Evolutionary conservation across 73 alveolate genomes (phyloP).

Genomic region (Paramecium caudatum): DNA sequence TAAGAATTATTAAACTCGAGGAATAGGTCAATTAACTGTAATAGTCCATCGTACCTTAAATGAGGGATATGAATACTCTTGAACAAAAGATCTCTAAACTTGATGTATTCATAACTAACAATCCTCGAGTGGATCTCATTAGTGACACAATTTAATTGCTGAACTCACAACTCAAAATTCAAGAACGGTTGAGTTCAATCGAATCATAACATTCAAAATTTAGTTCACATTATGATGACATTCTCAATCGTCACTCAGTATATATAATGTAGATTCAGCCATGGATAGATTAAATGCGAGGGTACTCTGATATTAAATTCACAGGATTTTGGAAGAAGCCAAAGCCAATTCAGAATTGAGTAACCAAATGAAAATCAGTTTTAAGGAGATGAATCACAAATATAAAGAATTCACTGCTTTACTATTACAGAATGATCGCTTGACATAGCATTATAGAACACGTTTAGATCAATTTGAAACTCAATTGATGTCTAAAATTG

Average conservation of each 20-base stretch:
- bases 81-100: not conserved
- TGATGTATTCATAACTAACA: not conserved
- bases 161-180: not conserved
- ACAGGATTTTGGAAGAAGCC: constrained; percentile 29
- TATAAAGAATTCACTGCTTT: constrained; percentile 2
- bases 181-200: not conserved
- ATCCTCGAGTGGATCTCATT: constrained; percentile 26
- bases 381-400: constrained; percentile 6
- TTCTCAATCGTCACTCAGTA: not conserved
- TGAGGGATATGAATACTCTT: not conserved
- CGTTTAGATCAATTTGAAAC: constrained; percentile 31
- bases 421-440: not conserved
- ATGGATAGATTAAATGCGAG: constrained; percentile 25
- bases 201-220: not conserved
- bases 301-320: not conserved
- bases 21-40: constrained; percentile 13
- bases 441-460: constrained; percentile 1
- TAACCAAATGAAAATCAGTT: not conserved
- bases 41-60: not conserved
- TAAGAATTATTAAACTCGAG: constrained; percentile 20
- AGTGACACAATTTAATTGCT: constrained; percentile 23
- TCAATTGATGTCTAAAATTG: constrained; percentile 4
- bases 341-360: not conserved
- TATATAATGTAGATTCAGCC: constrained; percentile 1
- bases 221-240: constrained; percentile 6